These are phyloP conservation scores for Hygrophorus pudorinus DNA, from an alignment of 768 basidiomycete species.

Conservation along the genomic window DNA sequence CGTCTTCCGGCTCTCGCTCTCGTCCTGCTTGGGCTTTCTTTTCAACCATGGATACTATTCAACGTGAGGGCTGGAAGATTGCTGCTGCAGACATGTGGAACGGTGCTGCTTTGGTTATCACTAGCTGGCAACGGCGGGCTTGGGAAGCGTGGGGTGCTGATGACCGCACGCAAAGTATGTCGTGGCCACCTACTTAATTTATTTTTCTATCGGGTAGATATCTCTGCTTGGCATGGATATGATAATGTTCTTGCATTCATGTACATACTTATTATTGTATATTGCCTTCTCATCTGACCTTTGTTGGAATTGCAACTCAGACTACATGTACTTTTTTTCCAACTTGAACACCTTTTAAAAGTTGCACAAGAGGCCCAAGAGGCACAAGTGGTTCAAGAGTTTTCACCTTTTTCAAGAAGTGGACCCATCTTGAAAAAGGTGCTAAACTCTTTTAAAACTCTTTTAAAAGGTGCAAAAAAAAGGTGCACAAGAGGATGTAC, in stretches of 20 bases:
- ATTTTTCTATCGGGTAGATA: slow-evolving; percentile 10
- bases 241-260: no score
- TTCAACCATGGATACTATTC: slow-evolving; percentile 28
- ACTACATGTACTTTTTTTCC: no score
- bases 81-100: slow-evolving; percentile 27
- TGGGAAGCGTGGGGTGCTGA: slow-evolving; percentile 37
- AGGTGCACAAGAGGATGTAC: no score
- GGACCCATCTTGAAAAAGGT: no score
- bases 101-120: slow-evolving; percentile 22
- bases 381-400: no score
- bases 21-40: slow-evolving; percentile 25
- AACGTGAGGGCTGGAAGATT: slow-evolving; percentile 30
- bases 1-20: slow-evolving; percentile 16
- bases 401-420: no score
- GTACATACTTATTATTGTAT: background rate
- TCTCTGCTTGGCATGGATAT: background rate
- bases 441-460: no score
- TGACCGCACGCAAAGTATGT: slow-evolving; percentile 13
- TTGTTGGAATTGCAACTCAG: no score
- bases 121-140: slow-evolving; percentile 26
- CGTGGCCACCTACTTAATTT: slow-evolving; percentile 31
- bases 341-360: no score
- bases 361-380: no score
- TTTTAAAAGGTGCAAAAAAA: no score
- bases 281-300: background rate